These are phyloP conservation scores for Galerina sulciceps DNA, from an alignment of 768 basidiomycete genomes.

Conservation along the genomic window DNA sequence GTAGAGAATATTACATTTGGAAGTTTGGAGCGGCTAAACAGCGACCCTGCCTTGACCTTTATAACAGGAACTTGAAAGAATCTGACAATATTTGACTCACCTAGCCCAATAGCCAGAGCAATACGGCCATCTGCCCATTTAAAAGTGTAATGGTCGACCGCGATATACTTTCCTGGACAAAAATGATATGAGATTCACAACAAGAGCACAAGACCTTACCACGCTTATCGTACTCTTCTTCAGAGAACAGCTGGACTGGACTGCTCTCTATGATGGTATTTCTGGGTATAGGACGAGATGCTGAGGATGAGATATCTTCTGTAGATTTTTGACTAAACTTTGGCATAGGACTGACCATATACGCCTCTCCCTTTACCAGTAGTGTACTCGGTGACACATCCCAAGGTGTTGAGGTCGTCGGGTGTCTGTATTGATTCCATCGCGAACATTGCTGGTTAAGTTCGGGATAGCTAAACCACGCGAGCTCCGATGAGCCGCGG, in stretches of 20 bases:
- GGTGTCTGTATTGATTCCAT: conserved; percentile 13
- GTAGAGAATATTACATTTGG: conserved; percentile 75
- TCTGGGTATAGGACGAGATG: conserved; percentile 56
- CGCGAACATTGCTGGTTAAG: neutral
- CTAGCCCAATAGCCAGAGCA: conserved; percentile 81
- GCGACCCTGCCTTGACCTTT: conserved; percentile 49
- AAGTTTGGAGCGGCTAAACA: conserved; percentile 76
- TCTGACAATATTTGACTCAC: conserved; percentile 38
- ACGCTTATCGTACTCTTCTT: conserved; percentile 71
- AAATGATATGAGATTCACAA: neutral
- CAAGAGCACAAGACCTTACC: conserved; percentile 34
- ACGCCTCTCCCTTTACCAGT: conserved; percentile 64
- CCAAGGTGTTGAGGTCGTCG: conserved; percentile 48
- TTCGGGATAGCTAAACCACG: no score
- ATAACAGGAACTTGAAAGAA: conserved; percentile 24
- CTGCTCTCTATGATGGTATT: conserved; percentile 80
- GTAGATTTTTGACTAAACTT: neutral
- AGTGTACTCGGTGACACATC: conserved; percentile 48
- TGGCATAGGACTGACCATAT: conserved; percentile 49
- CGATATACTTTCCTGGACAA: conserved; percentile 50
- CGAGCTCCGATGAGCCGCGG: neutral
- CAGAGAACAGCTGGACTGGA: conserved; percentile 79
- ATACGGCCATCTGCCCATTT: conserved; percentile 74
- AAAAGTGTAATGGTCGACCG: conserved; percentile 78
- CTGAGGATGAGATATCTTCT: conserved; percentile 34